Evolutionary conservation across 2,329 filamentous ascomycete genomes (phyloP).

Genomic region (Calonectria hawksworthii): DNA sequence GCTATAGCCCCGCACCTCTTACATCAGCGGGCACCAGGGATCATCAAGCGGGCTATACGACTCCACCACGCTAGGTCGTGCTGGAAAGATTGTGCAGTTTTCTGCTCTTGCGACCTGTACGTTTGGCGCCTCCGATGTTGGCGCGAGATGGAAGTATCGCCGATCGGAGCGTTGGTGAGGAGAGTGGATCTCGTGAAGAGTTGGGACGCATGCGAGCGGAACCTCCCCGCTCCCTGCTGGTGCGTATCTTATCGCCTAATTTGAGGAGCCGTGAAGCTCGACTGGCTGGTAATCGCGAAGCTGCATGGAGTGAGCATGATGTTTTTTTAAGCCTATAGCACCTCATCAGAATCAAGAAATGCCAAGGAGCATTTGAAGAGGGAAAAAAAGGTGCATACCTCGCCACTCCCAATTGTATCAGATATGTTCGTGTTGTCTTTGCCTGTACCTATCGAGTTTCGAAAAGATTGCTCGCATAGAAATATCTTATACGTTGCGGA

Average conservation of each 20-base stretch:
- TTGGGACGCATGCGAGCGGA: background rate
- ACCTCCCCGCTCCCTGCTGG: background rate
- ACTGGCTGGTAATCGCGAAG: background rate
- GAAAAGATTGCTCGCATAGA: background rate
- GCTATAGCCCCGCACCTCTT: background rate
- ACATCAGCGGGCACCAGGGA: background rate
- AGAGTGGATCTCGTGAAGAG: background rate
- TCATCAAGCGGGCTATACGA: background rate
- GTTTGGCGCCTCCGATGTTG: background rate
- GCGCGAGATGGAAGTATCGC: background rate
- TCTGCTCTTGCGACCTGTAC: background rate
- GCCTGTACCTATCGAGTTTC: background rate
- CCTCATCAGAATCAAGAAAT: background rate
- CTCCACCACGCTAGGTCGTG: background rate
- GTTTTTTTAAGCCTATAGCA: background rate
- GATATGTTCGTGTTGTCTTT: background rate
- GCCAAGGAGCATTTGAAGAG: background rate
- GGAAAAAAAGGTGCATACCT: background rate
- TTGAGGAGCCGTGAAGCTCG: background rate
- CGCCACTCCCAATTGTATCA: background rate
- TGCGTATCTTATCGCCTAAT: background rate
- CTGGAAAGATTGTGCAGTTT: no score
- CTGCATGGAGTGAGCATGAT: background rate
- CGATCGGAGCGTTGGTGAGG: background rate
- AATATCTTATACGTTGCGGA: conserved; percentile 17